Base-by-base conservation (phyloP, 169 alveolate genomes). In the Eimeria maxima region DNA sequence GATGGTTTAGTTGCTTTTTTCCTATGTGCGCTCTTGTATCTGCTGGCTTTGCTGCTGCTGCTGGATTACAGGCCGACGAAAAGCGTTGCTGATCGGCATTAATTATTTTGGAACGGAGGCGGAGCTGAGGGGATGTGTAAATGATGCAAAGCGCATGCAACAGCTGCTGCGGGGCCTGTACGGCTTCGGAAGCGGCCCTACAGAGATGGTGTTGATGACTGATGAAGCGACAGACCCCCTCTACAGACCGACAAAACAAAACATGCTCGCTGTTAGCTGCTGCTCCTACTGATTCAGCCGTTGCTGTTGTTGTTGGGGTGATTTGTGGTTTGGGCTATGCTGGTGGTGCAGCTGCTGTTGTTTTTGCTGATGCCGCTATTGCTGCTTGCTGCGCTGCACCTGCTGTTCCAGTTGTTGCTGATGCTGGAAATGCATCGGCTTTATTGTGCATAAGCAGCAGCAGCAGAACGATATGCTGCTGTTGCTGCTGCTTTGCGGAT, bases 61-160 rank as follows among this genome's bases (percentile, higher is more conserved):
- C 33, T 45, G 65, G 65, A 67, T 55, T 47, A 50, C 18, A 55
- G 95, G 95, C 7, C 74, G 90, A 11, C 55, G 90, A 42, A 95
- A 96, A 63, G 98, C 98, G 44, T 90, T 97, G 83, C 89, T 97
- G 86, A 94, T 97, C 65, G 98, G 98, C 24, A 96, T 96, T 88
- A 96, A 97, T 96, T 97, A 97, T 92, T 93, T 90, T 13, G 97
- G 97, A 71, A 71, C 97, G 14, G 88, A 87, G 5, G 95, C 97
- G 29, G 97, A 96, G 80, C 95, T 97, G 84, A 71, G 96, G 18
- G 98, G 98, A 5, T 96, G 98, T 95, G 95, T 96, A 65, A 96
- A 96, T 53, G 98, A 97, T 55, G 97, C 96, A 11, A 53, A 53
- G 60, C 60, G 60, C 60, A 53, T 53, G 60, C 60, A 53, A 3